Conservation (phyloP, 2,329 filamentous ascomycete species). For the Thelonectria discophora region DNA sequence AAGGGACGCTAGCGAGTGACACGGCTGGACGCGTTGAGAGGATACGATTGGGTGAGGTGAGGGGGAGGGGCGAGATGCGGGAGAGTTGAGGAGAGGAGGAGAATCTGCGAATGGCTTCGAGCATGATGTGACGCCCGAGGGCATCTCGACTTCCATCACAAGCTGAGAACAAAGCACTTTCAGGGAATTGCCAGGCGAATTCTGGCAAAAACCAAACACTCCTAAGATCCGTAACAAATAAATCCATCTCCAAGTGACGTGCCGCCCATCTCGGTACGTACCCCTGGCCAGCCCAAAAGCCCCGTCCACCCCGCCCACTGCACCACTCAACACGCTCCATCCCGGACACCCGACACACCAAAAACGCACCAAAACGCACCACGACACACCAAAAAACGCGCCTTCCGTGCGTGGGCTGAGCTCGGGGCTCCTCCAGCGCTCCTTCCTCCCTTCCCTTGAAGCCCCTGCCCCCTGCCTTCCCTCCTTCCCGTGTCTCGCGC, state of each 20-base stretch:
- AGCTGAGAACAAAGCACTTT: too few species aligned
- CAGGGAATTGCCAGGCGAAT: too few species aligned
- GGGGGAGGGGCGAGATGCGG: not conserved
- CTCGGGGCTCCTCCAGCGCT: conserved; percentile 9
- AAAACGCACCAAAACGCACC: not conserved
- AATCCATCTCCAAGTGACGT: too few species aligned
- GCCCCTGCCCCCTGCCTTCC: conserved; percentile 17
- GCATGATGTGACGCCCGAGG: too few species aligned
- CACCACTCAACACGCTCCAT: conserved; percentile 21
- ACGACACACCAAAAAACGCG: conserved; percentile 23
- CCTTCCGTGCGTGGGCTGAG: conserved; percentile 16
- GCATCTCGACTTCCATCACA: too few species aligned
- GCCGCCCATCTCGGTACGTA: conserved; percentile 8
- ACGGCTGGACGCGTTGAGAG: conserved; percentile 25
- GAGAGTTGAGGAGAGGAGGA: not conserved
- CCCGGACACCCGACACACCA: conserved; percentile 23
- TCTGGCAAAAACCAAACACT: too few species aligned
- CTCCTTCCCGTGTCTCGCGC: not conserved
- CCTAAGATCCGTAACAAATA: too few species aligned
- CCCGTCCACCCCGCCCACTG: not conserved
- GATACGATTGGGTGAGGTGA: conserved; percentile 23
- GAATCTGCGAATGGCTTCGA: not conserved
- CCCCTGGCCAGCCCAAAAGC: not conserved
- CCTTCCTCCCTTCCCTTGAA: conserved; percentile 19
- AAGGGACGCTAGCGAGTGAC: conserved; percentile 16